These are phyloP conservation scores for Heterobasidion irregulare DNA, from an alignment of 1,284 basidiomycete genomes.

Conservation along the genomic window DNA sequence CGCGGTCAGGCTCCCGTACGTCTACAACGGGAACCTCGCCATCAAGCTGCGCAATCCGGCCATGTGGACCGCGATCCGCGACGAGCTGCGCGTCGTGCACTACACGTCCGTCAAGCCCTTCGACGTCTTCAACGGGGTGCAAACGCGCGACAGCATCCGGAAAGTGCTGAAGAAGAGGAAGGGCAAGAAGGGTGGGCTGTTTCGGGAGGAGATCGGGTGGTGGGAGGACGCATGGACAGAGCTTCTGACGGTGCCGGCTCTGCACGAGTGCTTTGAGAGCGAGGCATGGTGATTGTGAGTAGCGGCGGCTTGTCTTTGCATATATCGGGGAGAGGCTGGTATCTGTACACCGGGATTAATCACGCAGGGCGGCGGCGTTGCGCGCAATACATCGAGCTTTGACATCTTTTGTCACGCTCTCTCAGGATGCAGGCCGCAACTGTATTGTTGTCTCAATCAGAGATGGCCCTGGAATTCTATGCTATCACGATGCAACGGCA, in stretches of 20 bases:
- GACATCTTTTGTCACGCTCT: too few relatives aligned
- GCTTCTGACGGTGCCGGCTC: slow-evolving; percentile 10
- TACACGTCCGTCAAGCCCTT: slow-evolving; percentile 34
- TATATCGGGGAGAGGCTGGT: not conserved
- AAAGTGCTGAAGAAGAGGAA: slow-evolving; percentile 15
- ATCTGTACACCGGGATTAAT: not conserved
- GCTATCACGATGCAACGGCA: too few relatives aligned
- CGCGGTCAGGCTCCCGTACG: slow-evolving; percentile 30
- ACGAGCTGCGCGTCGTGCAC: slow-evolving; percentile 29
- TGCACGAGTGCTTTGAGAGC: not conserved
- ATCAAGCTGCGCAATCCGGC: slow-evolving; percentile 26
- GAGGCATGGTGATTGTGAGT: not conserved
- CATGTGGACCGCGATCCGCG: slow-evolving; percentile 26
- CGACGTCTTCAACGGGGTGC: slow-evolving; percentile 15
- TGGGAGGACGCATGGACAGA: slow-evolving; percentile 25
- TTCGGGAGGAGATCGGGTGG: slow-evolving; percentile 24
- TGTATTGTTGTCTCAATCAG: too few relatives aligned
- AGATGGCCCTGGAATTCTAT: too few relatives aligned
- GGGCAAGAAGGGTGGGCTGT: slow-evolving; percentile 15
- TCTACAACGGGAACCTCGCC: slow-evolving; percentile 38
- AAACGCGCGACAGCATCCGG: slow-evolving; percentile 14
- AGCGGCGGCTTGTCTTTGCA: not conserved
- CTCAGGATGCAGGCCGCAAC: too few relatives aligned
- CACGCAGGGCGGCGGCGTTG: too few relatives aligned
- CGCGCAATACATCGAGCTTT: too few relatives aligned